Base-by-base conservation (phyloP, 768 basidiomycete species). In the Hydnomerulius pinastri region DNA sequence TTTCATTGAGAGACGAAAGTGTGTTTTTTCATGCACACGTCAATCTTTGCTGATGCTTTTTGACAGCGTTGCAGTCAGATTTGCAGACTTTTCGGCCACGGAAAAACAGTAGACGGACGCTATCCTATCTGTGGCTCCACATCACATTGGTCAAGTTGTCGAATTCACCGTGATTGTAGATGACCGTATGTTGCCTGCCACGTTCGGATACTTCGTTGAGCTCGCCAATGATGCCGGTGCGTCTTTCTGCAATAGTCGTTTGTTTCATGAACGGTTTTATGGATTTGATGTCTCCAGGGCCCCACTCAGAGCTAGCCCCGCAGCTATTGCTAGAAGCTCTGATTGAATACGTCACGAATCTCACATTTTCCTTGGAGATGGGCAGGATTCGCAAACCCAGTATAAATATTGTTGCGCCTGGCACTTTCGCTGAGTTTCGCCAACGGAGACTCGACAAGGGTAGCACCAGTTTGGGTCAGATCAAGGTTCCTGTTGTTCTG, bases 1-100 rank as follows among this genome's bases (percentile, higher is more conserved):
- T 12, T 55, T 42, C 41, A 27, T 52, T n/a, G 44, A 47, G 17
- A 37, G 54, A 15, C 32, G 40, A 30, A 51, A 51, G 54, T 55
- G 32, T 41, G 54, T 46, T 39, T 27, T 30, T 24, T n/a, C 12
- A 30, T 27, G 15, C 17, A 18, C 36, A 30, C 7, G 15, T 40
- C 7, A 27, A 17, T n/a, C n/a, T n/a, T n/a, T n/a, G n/a, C n/a
- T n/a, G n/a, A n/a, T n/a, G n/a, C n/a, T n/a, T n/a, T n/a, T 28
- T 40, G 21, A n/a, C 24, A 46, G 40, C 10, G n/a, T 35, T 9
- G 33, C 8, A 10, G 25, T 50, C 2, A 43, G 50, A 3, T n/a
- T 37, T 1, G 20, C 23, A 21, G 12, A 23, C 11, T 20, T 23
- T 3, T 15, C 27, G 27, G 27, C 35, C 24, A 46, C 54, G 2